These are phyloP conservation scores for Bruguiera parviflora DNA, from an alignment of 345 rosid species.

Conservation along the genomic window DNA sequence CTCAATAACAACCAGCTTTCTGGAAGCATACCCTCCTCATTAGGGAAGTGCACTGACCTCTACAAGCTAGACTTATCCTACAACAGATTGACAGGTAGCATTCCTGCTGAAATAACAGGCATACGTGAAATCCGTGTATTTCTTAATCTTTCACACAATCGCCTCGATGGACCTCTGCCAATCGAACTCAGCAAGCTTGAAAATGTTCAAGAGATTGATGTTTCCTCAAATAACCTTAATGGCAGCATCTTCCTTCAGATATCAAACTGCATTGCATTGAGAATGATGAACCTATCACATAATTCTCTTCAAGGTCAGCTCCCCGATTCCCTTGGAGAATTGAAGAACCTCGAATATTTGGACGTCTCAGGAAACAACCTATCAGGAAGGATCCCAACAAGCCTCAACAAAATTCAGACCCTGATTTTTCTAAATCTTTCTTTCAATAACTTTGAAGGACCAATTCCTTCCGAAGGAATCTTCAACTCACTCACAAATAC, in stretches of 20 bases:
- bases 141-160: slow-evolving; percentile 46
- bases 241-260: slow-evolving; percentile 45
- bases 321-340: slow-evolving; percentile 43
- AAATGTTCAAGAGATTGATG: slow-evolving; percentile 49
- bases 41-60: slow-evolving; percentile 36
- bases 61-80: slow-evolving; percentile 43
- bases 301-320: slow-evolving; percentile 46
- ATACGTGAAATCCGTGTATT: slow-evolving; percentile 35
- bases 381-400: slow-evolving; percentile 42
- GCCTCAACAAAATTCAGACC: slow-evolving; percentile 35
- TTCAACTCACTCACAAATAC: slow-evolving; percentile 31
- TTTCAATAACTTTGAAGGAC: slow-evolving; percentile 41
- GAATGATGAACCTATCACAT: slow-evolving; percentile 32
- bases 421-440: slow-evolving; percentile 50
- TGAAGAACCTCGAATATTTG: slow-evolving; percentile 41
- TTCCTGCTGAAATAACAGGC: slow-evolving; percentile 38
- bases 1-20: slow-evolving; percentile 54
- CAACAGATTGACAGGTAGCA: slow-evolving; percentile 44
- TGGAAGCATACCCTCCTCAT: slow-evolving; percentile 40
- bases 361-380: slow-evolving; percentile 46
- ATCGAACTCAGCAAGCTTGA: slow-evolving; percentile 50
- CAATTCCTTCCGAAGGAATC: slow-evolving; percentile 46
- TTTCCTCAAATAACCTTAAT: slow-evolving; percentile 44
- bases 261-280: slow-evolving; percentile 43
- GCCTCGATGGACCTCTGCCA: slow-evolving; percentile 48